Base-by-base conservation (phyloP, 768 basidiomycete species). In the Melanogaster broomeanus region DNA sequence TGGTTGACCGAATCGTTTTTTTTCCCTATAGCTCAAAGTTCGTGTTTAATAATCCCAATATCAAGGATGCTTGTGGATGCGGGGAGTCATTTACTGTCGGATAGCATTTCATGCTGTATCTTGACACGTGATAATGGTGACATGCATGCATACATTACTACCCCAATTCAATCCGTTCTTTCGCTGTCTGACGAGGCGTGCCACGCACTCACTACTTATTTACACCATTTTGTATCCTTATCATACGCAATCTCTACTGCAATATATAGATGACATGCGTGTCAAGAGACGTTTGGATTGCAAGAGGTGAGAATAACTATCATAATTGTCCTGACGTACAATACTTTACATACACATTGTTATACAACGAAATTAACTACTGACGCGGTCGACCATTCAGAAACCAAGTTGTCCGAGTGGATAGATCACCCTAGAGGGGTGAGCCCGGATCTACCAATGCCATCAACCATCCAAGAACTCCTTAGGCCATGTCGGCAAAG, bases 21-120 rank as follows among this genome's bases (percentile, higher is more conserved):
- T 43, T 18, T 42, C 42, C 19, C 19, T 53, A 6, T 61, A 91
- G 90, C 65, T 83, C 89, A 44, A 90, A 85, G 70, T 90, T 91
- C 62, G 79, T 83, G 25, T 90, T 90, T 71, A 83, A 87, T 73
- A 95, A 96, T 65, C 93, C 93, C 7, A 97, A 97, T 69, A 87
- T 96, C 70, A 90, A 87, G 73, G 93, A 95, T 63, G 90, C 92
- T 7, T 97, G 93, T 69, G 93, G 93, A 45, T 96, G 93, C 63
- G 93, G 93, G 55, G 93, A 96, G 74, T 94, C 92, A 1, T 94
- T 93, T 72, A 88, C 81, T 42, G 82, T 92, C 39, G 22, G 56
- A 61, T 64, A 60, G 33, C 45, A 51, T 44, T 52, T n/a, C n/a
- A n/a, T n/a, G n/a, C n/a, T n/a, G n/a, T 28, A 18, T 44, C 39